phyloP scores from a whole-genome alignment of 768 basidiomycete species.

The Phlebiopsis gigantea region DNA sequence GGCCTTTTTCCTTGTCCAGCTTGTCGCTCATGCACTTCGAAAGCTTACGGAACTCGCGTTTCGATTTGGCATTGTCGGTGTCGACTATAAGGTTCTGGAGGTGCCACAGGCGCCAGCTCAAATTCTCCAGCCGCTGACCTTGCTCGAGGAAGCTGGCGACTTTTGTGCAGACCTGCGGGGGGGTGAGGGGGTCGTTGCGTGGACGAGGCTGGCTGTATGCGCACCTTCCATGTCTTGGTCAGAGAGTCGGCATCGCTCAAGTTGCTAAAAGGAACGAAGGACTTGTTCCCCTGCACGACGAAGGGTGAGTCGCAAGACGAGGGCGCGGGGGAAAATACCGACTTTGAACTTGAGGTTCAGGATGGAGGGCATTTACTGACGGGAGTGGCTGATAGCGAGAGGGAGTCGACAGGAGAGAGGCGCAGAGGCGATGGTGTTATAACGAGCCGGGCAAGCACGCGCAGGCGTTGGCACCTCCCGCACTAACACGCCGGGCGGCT shows the following conservation, averaged over 20 bases:
- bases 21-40: slow-evolving; percentile 88
- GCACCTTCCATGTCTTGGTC: slow-evolving; percentile 88
- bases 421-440: slow-evolving; percentile 8
- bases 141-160: slow-evolving; percentile 89
- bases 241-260: slow-evolving; percentile 79
- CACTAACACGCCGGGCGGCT: neutral
- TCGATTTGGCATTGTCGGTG: slow-evolving; percentile 81
- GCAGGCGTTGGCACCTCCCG: neutral
- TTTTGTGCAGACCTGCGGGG: slow-evolving; percentile 74
- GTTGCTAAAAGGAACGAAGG: slow-evolving; percentile 90
- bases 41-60: slow-evolving; percentile 87
- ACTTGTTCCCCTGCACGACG: slow-evolving; percentile 88
- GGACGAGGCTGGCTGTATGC: slow-evolving; percentile 10
- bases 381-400: slow-evolving; percentile 10
- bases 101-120: slow-evolving; percentile 91
- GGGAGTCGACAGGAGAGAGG: slow-evolving; percentile 11
- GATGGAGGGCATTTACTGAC: slow-evolving; percentile 64
- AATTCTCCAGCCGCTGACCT: slow-evolving; percentile 86
- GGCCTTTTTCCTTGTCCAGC: slow-evolving; percentile 88
- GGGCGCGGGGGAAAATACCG: slow-evolving; percentile 17
- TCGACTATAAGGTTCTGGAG: slow-evolving; percentile 90
- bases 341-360: slow-evolving; percentile 87
- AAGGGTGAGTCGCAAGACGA: slow-evolving; percentile 12
- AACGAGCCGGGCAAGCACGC: neutral
- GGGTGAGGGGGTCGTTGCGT: neutral